Evolutionary conservation across 306 rosid genomes (phyloP).

Genomic region (Senna tora): DNA sequence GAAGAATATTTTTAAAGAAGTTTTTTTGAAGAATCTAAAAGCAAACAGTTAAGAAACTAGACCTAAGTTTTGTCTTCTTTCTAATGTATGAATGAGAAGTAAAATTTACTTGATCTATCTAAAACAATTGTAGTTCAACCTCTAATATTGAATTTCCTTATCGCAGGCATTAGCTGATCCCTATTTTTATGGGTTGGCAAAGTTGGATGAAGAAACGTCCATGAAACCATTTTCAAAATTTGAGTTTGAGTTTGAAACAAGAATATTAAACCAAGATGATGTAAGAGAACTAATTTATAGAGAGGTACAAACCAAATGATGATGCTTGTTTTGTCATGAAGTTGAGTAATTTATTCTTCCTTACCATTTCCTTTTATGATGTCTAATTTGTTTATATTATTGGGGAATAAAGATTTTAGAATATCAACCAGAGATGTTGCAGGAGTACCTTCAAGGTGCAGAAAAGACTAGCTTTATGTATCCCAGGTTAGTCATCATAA

Average conservation of each 20-base stretch:
- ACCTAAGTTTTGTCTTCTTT: not conserved
- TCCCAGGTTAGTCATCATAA: constrained; percentile 59
- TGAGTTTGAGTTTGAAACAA: constrained; percentile 71
- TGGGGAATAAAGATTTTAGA: constrained; percentile 57
- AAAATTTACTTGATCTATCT: no score
- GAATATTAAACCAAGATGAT: constrained; percentile 54
- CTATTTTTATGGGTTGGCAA: constrained; percentile 60
- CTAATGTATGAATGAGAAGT: no score
- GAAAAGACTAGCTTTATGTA: constrained; percentile 60
- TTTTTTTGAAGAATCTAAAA: not conserved
- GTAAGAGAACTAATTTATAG: constrained; percentile 70
- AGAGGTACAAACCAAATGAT: constrained; percentile 48
- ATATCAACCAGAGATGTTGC: constrained; percentile 75
- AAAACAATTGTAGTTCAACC: no score
- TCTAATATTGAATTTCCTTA: constrained; percentile 26
- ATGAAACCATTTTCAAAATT: constrained; percentile 59
- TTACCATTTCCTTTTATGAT: constrained; percentile 4
- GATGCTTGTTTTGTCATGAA: constrained; percentile 19
- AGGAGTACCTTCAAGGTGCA: constrained; percentile 58
- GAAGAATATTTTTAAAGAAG: no score
- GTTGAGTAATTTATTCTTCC: constrained; percentile 1
- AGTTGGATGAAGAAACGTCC: constrained; percentile 56
- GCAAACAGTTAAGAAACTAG: not conserved
- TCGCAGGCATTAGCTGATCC: constrained; percentile 69
- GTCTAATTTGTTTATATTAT: not conserved